Evolutionary conservation across 352 stramenopile species (phyloP).

Genomic region (Achlya hypogyna): DNA sequence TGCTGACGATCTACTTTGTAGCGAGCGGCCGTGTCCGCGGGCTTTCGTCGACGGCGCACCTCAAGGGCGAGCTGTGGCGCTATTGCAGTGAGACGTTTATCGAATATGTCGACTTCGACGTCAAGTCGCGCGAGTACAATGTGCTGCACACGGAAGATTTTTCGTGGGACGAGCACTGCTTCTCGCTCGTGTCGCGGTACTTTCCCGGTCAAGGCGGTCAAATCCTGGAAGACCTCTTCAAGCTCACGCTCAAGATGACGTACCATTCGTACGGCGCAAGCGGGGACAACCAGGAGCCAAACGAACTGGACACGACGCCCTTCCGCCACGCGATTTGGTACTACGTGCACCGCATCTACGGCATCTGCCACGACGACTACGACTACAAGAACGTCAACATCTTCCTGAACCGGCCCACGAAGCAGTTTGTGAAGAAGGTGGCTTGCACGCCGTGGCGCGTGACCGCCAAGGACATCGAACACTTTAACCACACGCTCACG

Average conservation of each 20-base stretch:
- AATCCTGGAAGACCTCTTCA: constrained; percentile 81
- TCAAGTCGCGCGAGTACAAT: constrained; percentile 65
- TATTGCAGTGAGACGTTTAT: constrained; percentile 76
- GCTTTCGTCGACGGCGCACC: constrained; percentile 1
- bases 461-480: constrained; percentile 64
- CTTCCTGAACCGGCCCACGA: constrained; percentile 73
- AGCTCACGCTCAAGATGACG: constrained; percentile 75
- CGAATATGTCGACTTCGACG: constrained; percentile 79
- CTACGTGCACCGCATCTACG: constrained; percentile 82
- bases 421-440: constrained; percentile 83
- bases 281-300: constrained; percentile 25
- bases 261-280: constrained; percentile 53
- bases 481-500: constrained; percentile 73
- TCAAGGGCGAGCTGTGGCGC: constrained; percentile 60
- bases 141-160: constrained; percentile 84
- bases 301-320: constrained; percentile 55
- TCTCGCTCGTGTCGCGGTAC: constrained; percentile 77
- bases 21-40: neutral
- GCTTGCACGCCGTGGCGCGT: constrained; percentile 81
- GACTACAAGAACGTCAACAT: constrained; percentile 79
- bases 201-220: constrained; percentile 70
- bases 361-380: constrained; percentile 84
- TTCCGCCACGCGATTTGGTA: constrained; percentile 82
- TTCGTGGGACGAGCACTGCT: constrained; percentile 83
- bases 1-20: neutral